Percentiles rank a stretch among this genome's conserved stretches.
These are phyloP conservation scores for Solanum pennellii DNA, from an alignment of 257 asterid species.

Conservation along the genomic window DNA sequence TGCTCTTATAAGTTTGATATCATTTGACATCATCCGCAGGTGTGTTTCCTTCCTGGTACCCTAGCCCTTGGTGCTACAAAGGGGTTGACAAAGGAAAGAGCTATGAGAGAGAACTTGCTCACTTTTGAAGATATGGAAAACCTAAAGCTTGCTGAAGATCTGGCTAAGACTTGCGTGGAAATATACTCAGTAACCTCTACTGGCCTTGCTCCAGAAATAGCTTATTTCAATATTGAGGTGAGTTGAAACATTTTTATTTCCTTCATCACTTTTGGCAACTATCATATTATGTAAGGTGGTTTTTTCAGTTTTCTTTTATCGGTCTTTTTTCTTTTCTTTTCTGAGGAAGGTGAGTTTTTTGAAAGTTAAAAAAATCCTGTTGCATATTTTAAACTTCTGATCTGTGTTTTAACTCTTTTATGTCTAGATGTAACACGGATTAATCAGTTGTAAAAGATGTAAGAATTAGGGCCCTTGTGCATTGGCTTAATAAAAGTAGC, in stretches of 20 bases:
- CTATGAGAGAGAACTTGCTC: conserved; percentile 60
- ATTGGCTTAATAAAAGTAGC: no score
- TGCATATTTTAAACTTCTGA: background rate
- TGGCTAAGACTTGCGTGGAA: conserved; percentile 74
- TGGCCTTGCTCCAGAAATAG: conserved; percentile 97
- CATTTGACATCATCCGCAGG: conserved; percentile 24
- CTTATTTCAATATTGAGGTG: conserved; percentile 73
- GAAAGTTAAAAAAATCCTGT: background rate
- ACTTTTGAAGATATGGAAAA: conserved; percentile 80
- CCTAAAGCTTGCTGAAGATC: conserved; percentile 92
- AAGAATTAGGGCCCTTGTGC: background rate
- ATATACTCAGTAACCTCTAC: conserved; percentile 81
- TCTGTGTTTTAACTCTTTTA: background rate
- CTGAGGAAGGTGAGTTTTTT: background rate
- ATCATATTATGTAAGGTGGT: background rate
- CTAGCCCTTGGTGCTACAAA: conserved; percentile 98
- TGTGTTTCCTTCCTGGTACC: conserved; percentile 93
- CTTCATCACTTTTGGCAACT: background rate
- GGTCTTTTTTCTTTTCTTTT: background rate
- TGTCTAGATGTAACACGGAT: background rate
- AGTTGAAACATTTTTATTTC: background rate
- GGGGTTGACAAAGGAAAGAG: conserved; percentile 65
- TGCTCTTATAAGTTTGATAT: background rate
- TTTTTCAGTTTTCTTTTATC: background rate
- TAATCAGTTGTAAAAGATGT: background rate